Evolutionary conservation across 2,329 filamentous ascomycete species (phyloP).

Genomic region (Trichoderma guizhouense): DNA sequence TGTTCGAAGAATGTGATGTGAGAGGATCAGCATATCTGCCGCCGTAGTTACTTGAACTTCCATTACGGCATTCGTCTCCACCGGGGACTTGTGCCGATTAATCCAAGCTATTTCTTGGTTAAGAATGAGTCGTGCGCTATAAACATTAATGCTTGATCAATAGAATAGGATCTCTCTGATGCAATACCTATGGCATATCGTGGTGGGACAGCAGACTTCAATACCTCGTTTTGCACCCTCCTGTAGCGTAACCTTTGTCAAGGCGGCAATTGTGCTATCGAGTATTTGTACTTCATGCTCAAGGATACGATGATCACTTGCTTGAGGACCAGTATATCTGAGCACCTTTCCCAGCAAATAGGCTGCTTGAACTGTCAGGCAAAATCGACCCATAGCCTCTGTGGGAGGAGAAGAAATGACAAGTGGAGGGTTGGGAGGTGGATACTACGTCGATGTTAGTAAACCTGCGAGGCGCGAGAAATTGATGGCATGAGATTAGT

Average conservation of each 20-base stretch:
- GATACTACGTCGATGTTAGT: not conserved
- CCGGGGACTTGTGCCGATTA: not conserved
- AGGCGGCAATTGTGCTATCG: not conserved
- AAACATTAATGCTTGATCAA: not conserved
- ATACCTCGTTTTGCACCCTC: not conserved
- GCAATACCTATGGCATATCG: not conserved
- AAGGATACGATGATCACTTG: not conserved
- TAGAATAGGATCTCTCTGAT: not conserved
- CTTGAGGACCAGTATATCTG: not conserved
- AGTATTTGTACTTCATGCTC: not conserved
- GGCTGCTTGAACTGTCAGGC: not conserved
- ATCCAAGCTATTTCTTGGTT: not conserved
- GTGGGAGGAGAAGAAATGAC: not conserved
- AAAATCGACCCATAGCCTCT: not conserved
- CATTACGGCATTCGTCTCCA: not conserved
- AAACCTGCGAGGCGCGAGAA: not conserved
- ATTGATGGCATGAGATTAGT: not conserved
- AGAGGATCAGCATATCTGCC: not conserved
- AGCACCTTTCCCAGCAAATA: not conserved
- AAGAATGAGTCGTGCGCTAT: not conserved
- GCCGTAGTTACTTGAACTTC: not conserved
- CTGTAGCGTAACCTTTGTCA: not conserved
- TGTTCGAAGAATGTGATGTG: not conserved
- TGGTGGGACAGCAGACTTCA: not conserved
- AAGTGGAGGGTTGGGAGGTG: not conserved